A percentile compares a stretch with the other conserved stretches of the same genome.
Conservation (phyloP, 352 stramenopile species). For the Pythium utonaiense region DNA sequence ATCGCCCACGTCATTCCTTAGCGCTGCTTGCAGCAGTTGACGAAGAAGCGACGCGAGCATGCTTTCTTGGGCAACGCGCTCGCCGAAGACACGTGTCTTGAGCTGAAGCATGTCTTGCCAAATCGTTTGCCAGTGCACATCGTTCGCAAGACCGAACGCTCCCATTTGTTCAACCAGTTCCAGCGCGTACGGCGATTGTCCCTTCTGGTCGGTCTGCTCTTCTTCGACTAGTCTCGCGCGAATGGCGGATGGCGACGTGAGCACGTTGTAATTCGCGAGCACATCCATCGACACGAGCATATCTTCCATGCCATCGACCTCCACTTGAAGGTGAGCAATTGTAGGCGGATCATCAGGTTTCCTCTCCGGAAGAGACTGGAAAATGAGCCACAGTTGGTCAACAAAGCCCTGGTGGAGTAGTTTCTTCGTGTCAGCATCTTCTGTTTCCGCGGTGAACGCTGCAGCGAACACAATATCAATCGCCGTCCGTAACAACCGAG, state of each 20-base stretch:
- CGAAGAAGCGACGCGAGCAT: slow-evolving; percentile 54
- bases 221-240: slow-evolving; percentile 11
- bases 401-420: slow-evolving; percentile 30
- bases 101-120: slow-evolving; percentile 62
- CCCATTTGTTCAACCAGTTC: slow-evolving; percentile 53
- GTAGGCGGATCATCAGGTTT: slow-evolving; percentile 49
- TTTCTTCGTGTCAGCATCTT: neutral
- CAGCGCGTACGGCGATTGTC: slow-evolving; percentile 17
- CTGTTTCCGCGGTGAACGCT: slow-evolving; percentile 1
- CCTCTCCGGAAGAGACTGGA: slow-evolving; percentile 68
- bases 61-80: slow-evolving; percentile 45
- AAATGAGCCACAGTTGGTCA: slow-evolving; percentile 65
- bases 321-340: slow-evolving; percentile 59
- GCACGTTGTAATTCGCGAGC: slow-evolving; percentile 50
- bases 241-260: slow-evolving; percentile 30
- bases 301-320: slow-evolving; percentile 72
- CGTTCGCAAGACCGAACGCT: slow-evolving; percentile 28
- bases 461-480: slow-evolving; percentile 49
- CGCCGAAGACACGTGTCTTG: slow-evolving; percentile 69
- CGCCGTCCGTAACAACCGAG: slow-evolving; percentile 48
- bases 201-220: neutral
- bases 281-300: slow-evolving; percentile 70
- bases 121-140: slow-evolving; percentile 45
- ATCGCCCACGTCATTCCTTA: neutral
- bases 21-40: slow-evolving; percentile 29